Evolutionary conservation across 163 green algal species (phyloP).

Genomic region (Prototheca wickerhamii): DNA sequence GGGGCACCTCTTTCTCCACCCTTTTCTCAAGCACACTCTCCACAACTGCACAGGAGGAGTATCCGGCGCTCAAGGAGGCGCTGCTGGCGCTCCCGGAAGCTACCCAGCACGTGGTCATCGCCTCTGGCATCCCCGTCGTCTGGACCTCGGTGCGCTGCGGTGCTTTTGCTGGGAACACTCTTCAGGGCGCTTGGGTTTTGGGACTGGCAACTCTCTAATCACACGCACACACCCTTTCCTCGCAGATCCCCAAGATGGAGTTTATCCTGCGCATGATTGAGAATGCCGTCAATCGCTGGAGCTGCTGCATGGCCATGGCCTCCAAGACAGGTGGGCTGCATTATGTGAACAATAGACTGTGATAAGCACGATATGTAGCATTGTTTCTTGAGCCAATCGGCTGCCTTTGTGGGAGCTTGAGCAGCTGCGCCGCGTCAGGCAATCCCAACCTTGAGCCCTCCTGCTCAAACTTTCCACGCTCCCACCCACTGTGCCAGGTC

Average conservation of each 20-base stretch:
- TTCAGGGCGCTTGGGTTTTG: too few species aligned
- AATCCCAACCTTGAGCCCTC: too few species aligned
- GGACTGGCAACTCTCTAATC: background rate
- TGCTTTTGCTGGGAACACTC: too few species aligned
- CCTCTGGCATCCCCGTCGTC: constrained; percentile 53
- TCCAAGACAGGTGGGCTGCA: background rate
- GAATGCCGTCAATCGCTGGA: background rate
- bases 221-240: background rate
- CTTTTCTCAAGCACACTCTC: background rate
- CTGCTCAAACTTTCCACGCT: too few species aligned
- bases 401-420: too few species aligned
- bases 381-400: too few species aligned
- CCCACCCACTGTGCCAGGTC: background rate
- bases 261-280: background rate
- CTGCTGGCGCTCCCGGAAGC: constrained; percentile 35
- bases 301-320: background rate
- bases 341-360: too few species aligned
- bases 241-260: background rate
- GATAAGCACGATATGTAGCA: too few species aligned
- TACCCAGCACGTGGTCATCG: constrained; percentile 53
- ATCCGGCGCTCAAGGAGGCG: constrained; percentile 27
- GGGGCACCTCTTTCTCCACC: too few species aligned
- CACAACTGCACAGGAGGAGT: constrained; percentile 7
- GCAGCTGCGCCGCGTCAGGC: too few species aligned
- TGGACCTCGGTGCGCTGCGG: constrained; percentile 39